Evolutionary conservation across 2,329 filamentous ascomycete species (phyloP), one percentile per base, ranked within the genome.

Genomic region (Sporothrix inflata): DNA sequence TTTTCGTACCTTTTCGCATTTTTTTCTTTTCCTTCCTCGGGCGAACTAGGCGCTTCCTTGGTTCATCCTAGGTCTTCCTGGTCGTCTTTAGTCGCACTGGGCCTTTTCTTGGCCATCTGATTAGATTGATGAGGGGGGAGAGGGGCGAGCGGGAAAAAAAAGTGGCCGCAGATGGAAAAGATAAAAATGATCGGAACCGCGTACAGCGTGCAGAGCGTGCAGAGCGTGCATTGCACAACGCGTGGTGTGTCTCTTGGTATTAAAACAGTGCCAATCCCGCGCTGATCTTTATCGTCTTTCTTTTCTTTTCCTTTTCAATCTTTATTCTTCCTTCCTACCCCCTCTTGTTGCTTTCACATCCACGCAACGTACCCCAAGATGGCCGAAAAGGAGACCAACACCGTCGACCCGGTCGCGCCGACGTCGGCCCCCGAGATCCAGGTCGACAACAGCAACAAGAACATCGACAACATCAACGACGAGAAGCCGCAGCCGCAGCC

Each of bases 81-180:
- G n/a, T 40, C 19, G 57, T 19, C 19, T 3, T 40, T n/a, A n/a
- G n/a, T n/a, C n/a, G n/a, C n/a, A n/a, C n/a, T n/a, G n/a, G n/a
- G n/a, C n/a, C n/a, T n/a, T n/a, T n/a, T n/a, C 57, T 63, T 63
- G 60, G 60, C 60, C 60, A 65, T 65, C 60, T 65, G 60, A 65
- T 65, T 65, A 65, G 60, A 65, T 65, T 65, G 60, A 65, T 65
- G 60, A 65, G 38, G 16, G 24, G n/a, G 60, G 60, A 24, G 38
- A 42, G 7, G 24, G 42, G 57, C 8, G 11, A 11, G n/a, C n/a
- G 30, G 30, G 30, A 6, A 6, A 40, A 12, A 24, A 7, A 11
- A 12, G 34, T 38, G 40, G 38, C 6, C n/a, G 45, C 21, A 16
- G n/a, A 47, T 47, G 45, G 14, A 49, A 6, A 49, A 49, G 45